Conservation (phyloP, 106 monocot species). For the Narthecium ossifragum region DNA sequence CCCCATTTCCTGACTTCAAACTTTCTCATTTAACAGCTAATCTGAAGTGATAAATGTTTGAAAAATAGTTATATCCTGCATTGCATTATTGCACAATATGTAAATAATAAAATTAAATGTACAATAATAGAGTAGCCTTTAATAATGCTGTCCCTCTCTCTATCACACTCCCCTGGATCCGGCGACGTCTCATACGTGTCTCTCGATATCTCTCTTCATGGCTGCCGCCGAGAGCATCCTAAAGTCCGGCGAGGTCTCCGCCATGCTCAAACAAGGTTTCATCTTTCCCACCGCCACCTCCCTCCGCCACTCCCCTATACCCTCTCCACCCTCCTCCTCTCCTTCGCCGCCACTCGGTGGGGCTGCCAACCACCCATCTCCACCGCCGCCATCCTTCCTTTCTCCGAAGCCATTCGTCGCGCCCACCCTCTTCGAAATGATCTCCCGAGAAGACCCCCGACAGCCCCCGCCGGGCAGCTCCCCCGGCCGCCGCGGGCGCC, state of each 20-base stretch:
- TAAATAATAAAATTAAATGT: too few relatives aligned
- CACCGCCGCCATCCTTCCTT: conserved; percentile 8
- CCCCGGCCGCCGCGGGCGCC: not conserved
- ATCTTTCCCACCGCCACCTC: not conserved
- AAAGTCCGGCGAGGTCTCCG: conserved; percentile 5
- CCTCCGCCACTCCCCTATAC: conserved; percentile 1
- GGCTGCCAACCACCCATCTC: not conserved
- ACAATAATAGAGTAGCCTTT: too few relatives aligned
- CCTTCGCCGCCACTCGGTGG: not conserved
- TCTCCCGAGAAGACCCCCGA: conserved; percentile 10
- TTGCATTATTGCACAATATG: too few relatives aligned
- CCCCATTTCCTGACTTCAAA: too few relatives aligned
- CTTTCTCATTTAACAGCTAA: too few relatives aligned
- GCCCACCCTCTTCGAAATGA: conserved; percentile 23
- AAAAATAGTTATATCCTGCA: too few relatives aligned
- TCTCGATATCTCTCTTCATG: not conserved
- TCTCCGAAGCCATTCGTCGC: not conserved
- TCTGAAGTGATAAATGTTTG: too few relatives aligned
- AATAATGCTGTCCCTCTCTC: too few relatives aligned
- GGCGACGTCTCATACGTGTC: not conserved
- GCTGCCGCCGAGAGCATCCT: conserved; percentile 1
- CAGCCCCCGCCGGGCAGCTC: not conserved
- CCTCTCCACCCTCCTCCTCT: conserved; percentile 11
- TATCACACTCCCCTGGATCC: too few relatives aligned
- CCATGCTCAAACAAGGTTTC: conserved; percentile 12